Conservation (phyloP, 2,329 filamentous ascomycete genomes). For the Colletotrichum sp. region DNA sequence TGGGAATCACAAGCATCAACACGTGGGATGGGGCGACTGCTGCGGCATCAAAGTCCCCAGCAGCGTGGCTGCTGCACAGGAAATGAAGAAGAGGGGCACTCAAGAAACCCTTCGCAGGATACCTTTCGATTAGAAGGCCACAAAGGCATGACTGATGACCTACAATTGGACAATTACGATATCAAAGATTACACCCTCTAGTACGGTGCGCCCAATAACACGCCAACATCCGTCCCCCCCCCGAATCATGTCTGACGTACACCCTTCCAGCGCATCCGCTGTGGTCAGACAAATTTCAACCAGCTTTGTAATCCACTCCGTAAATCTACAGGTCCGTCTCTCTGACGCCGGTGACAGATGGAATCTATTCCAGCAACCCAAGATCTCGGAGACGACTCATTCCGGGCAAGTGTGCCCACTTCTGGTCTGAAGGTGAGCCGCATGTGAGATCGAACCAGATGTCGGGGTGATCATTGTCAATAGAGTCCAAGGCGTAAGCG, state of each 20-base stretch:
- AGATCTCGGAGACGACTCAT: constrained; percentile 12
- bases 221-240: background rate
- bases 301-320: background rate
- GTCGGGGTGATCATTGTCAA: constrained; percentile 33
- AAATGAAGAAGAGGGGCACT: constrained; percentile 77
- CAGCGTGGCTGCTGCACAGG: constrained; percentile 87
- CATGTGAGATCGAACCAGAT: constrained; percentile 42
- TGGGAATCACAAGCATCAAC: constrained; percentile 74
- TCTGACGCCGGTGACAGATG: background rate
- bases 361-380: background rate
- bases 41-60: constrained; percentile 98
- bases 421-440: constrained; percentile 34
- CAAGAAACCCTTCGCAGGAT: constrained; percentile 71
- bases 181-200: background rate
- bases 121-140: constrained; percentile 72
- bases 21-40: constrained; percentile 88
- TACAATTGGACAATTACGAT: background rate
- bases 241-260: background rate
- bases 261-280: background rate
- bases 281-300: background rate
- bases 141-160: background rate
- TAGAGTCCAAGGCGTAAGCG: constrained; percentile 30
- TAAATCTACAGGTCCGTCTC: background rate
- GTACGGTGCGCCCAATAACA: background rate
- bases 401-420: constrained; percentile 24